Percentiles rank a stretch among this genome's conserved stretches.
Evolutionary conservation across 106 monocot species (phyloP).

Genomic region (Dendrobium catenatum): DNA sequence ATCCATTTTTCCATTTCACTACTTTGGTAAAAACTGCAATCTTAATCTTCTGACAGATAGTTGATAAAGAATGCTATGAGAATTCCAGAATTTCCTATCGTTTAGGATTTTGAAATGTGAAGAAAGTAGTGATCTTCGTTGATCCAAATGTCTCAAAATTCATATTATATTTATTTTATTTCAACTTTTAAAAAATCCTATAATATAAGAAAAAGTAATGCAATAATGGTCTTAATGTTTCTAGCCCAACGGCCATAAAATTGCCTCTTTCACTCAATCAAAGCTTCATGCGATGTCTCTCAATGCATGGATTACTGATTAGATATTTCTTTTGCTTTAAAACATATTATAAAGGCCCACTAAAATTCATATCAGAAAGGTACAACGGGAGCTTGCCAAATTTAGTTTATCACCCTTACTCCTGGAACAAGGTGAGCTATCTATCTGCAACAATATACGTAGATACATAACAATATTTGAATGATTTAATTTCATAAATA

Average conservation of each 20-base stretch:
- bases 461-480: neutral
- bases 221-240: too few species aligned
- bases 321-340: neutral
- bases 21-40: too few species aligned
- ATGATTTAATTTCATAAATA: neutral
- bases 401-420: neutral
- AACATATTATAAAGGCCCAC: neutral
- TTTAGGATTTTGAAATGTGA: too few species aligned
- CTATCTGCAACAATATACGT: neutral
- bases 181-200: too few species aligned
- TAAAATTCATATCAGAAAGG: neutral
- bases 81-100: too few species aligned
- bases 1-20: too few species aligned
- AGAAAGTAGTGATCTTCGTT: too few species aligned
- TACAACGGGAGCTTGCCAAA: slow-evolving; percentile 3
- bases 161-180: too few species aligned
- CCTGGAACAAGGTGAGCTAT: neutral
- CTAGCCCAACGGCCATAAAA: neutral
- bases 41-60: too few species aligned
- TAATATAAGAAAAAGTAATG: too few species aligned
- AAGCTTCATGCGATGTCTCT: neutral
- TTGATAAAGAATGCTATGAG: too few species aligned
- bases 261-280: neutral
- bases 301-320: neutral
- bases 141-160: neutral